These are phyloP conservation scores for Artemisia annua DNA, from an alignment of 129 eudicot genomes.

Conservation along the genomic window DNA sequence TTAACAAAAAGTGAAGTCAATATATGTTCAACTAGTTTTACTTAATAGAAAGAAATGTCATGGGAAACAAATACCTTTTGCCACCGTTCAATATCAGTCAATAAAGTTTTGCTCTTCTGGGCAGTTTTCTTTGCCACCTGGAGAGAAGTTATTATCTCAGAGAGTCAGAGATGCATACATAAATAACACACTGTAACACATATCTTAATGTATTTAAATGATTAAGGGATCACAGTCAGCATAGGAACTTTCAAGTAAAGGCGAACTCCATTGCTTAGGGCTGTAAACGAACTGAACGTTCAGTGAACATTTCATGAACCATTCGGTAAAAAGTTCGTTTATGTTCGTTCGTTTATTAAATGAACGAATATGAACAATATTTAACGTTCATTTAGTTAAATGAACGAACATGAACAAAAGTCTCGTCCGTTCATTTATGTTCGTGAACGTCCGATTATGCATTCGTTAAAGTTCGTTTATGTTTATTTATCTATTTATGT, in stretches of 20 bases:
- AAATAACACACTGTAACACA: neutral
- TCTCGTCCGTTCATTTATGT: too few relatives aligned
- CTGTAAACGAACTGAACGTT: too few relatives aligned
- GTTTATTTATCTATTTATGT: too few relatives aligned
- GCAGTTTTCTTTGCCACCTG: slow-evolving; percentile 97
- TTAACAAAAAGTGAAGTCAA: slow-evolving; percentile 9
- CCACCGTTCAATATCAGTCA: slow-evolving; percentile 94
- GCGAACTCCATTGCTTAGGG: neutral
- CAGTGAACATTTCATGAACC: too few relatives aligned
- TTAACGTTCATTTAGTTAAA: too few relatives aligned
- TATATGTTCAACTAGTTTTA: slow-evolving; percentile 18
- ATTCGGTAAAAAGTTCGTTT: too few relatives aligned
- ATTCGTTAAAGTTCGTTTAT: too few relatives aligned
- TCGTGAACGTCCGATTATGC: too few relatives aligned
- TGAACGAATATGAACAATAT: too few relatives aligned
- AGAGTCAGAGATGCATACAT: slow-evolving; percentile 21
- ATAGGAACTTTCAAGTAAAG: neutral
- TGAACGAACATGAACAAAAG: too few relatives aligned
- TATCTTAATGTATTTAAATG: neutral
- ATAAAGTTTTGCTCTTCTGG: slow-evolving; percentile 79
- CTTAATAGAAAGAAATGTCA: slow-evolving; percentile 2
- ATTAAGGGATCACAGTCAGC: neutral
- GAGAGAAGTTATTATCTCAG: slow-evolving; percentile 24
- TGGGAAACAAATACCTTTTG: slow-evolving; percentile 59
- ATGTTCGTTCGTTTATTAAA: too few relatives aligned